Evolutionary conservation across 2,329 filamentous ascomycete species (phyloP), one percentile per base, ranked within the genome.

Genomic region (Lasiodiplodia gonubiensis): DNA sequence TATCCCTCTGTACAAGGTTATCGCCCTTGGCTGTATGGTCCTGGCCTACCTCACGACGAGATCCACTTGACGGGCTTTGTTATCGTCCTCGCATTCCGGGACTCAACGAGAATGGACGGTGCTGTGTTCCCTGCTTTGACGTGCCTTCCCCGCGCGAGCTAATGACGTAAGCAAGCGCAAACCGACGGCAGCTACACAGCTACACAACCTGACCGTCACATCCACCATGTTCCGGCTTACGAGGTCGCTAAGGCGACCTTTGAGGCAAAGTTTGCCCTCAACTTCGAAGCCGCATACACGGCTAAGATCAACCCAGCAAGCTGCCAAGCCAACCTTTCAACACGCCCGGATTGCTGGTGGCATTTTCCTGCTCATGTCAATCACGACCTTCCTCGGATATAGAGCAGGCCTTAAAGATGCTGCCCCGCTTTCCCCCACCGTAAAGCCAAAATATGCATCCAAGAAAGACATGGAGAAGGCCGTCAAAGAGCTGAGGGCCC

Each of bases 401-500:
- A 74, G 80, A 11, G 81, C 82, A 66, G 85, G 85, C 25, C 76
- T 79, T 66, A 81, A 79, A 64, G 69, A 72, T n/a, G 72, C 69
- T 18, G 69, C 72, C 6, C 37, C 71, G 5, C 66, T 76, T 49
- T 71, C 73, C 27, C 76, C 74, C 68, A 69, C 72, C 21, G 72
- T 73, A 7, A 75, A 71, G 25, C 80, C 79, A 2, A 72, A 71
- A 23, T 88, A 86, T 80, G 86, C 84, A 6, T 80, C 75, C 27
- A 77, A 84, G 61, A 72, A 76, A 7, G 80, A 86, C 61, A 82
- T 87, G 80, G 82, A 87, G 71, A 80, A 78, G 72, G 87, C 87
- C 5, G 86, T 89, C 68, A 72, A 77, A 0, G 86, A 90, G 72
- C 78, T 90, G 16, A 80, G 82, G 63, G 68, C 70, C 42, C 69